phyloP scores from a whole-genome alignment of 192 early-diverging fungal genomes.

The Entomortierella beljakovae region DNA sequence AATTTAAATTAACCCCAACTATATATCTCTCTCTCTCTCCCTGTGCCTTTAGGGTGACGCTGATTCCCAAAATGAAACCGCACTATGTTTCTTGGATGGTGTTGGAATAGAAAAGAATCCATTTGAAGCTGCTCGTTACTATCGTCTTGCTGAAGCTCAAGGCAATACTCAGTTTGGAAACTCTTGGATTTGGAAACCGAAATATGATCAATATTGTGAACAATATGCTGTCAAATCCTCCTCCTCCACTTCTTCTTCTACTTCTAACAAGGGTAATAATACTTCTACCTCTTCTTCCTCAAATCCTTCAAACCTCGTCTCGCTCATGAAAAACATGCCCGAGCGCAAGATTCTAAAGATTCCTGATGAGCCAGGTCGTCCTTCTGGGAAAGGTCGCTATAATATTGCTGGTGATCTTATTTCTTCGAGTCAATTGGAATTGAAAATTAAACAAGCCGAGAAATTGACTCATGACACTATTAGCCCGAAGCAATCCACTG shows the following conservation, averaged over 20 bases:
- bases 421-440: conserved; percentile 39
- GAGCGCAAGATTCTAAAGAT: not conserved
- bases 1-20: not conserved
- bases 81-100: conserved; percentile 69
- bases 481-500: conserved; percentile 4
- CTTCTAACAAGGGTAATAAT: no score
- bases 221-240: conserved; percentile 12
- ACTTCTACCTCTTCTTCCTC: not conserved
- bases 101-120: conserved; percentile 67
- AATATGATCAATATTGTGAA: conserved; percentile 70
- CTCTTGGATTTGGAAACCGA: conserved; percentile 87
- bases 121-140: conserved; percentile 79
- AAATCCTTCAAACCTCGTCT: not conserved
- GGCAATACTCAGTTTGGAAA: conserved; percentile 80
- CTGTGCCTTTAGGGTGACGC: conserved; percentile 63
- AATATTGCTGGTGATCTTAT: conserved; percentile 37
- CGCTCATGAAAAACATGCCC: not conserved
- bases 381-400: conserved; percentile 8
- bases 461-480: conserved; percentile 21
- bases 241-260: conserved; percentile 5
- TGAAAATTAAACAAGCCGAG: conserved; percentile 27
- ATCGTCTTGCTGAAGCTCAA: conserved; percentile 76
- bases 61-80: conserved; percentile 75
- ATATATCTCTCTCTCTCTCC: not conserved
- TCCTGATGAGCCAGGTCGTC: not conserved